phyloP scores from a whole-genome alignment of 768 basidiomycete species.

The Lyophyllum decastes region DNA sequence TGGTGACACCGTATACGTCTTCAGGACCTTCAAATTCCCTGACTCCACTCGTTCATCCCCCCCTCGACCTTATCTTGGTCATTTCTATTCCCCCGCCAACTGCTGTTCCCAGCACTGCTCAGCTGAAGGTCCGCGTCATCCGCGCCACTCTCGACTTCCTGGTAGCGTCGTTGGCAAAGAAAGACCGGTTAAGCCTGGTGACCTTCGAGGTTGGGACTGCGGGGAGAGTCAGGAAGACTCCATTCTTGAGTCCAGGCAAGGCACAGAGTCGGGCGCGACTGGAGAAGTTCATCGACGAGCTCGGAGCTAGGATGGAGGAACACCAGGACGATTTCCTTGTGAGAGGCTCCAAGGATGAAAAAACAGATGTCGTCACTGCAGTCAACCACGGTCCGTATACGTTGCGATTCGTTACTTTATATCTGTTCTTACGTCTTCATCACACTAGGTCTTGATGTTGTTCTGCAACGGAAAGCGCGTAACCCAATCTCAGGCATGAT shows the following conservation, averaged over 20 bases:
- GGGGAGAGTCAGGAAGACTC: slow-evolving; percentile 88
- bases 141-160: slow-evolving; percentile 86
- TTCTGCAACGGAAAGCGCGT: slow-evolving; percentile 90
- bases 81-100: slow-evolving; percentile 80
- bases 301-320: slow-evolving; percentile 47
- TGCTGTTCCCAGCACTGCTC: slow-evolving; percentile 74
- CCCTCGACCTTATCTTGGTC: slow-evolving; percentile 91
- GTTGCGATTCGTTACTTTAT: neutral
- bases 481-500: slow-evolving; percentile 92
- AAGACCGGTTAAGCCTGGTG: slow-evolving; percentile 86
- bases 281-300: slow-evolving; percentile 76
- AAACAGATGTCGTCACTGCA: slow-evolving; percentile 97
- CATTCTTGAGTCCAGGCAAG: slow-evolving; percentile 78
- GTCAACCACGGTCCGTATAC: slow-evolving; percentile 79
- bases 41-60: slow-evolving; percentile 79
- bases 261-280: slow-evolving; percentile 69
- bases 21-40: slow-evolving; percentile 80
- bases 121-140: slow-evolving; percentile 88
- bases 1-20: slow-evolving; percentile 73
- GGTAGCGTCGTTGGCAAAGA: slow-evolving; percentile 70
- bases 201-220: slow-evolving; percentile 89
- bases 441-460: slow-evolving; percentile 79
- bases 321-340: slow-evolving; percentile 57
- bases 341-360: slow-evolving; percentile 82
- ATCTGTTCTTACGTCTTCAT: slow-evolving; percentile 1